A percentile compares a stretch with the other conserved stretches of the same genome.
These are phyloP conservation scores for Fusarium sp. DNA, from an alignment of 2,329 filamentous ascomycete species.

Conservation along the genomic window DNA sequence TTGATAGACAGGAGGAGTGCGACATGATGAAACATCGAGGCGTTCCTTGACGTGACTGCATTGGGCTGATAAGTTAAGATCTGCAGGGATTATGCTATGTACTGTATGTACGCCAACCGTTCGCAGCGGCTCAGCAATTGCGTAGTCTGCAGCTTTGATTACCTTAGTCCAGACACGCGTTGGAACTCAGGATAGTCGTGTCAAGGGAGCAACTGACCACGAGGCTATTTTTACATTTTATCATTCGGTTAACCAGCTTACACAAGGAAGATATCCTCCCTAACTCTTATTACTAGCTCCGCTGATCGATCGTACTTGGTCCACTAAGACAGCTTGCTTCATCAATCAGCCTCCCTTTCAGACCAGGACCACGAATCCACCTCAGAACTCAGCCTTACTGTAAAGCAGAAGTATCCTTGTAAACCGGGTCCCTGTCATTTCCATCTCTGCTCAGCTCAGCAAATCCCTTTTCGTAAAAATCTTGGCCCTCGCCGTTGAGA, in stretches of 20 bases:
- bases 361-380: slow-evolving; percentile 1
- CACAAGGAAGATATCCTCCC: background rate
- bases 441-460: slow-evolving; percentile 9
- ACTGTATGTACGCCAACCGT: background rate
- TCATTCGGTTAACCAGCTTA: background rate
- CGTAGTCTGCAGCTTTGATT: no score
- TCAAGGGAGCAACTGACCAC: background rate
- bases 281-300: background rate
- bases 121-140: background rate
- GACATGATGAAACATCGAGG: slow-evolving; percentile 20
- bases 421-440: slow-evolving; percentile 18
- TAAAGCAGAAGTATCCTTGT: slow-evolving; percentile 16
- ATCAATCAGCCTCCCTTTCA: slow-evolving; percentile 23
- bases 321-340: slow-evolving; percentile 9
- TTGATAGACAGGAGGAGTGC: background rate
- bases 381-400: slow-evolving; percentile 41
- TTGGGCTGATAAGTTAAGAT: slow-evolving; percentile 1
- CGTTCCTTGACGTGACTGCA: slow-evolving; percentile 16
- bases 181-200: background rate
- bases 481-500: background rate
- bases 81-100: slow-evolving; percentile 3
- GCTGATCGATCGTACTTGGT: slow-evolving; percentile 13
- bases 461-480: slow-evolving; percentile 16
- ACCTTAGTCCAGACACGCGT: no score
- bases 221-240: background rate